Evolutionary conservation across 495 filamentous ascomycete genomes (phyloP), one percentile per base, ranked within the genome.

Genomic region (Chaetomidium leptoderma): DNA sequence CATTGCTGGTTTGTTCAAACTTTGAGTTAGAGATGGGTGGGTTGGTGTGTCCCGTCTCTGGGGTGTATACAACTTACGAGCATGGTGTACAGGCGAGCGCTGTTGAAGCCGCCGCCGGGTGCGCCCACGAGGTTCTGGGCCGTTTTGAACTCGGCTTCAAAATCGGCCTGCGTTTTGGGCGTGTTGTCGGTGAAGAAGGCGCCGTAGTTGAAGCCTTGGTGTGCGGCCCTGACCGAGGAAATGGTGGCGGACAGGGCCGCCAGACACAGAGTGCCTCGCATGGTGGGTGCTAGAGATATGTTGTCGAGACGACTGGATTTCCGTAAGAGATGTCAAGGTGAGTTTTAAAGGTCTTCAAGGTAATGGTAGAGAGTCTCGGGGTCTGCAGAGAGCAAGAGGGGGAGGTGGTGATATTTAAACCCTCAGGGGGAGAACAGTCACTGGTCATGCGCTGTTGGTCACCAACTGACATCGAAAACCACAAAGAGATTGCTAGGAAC

Each of bases 201-300:
- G 65, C 88, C 90, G 65, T 91, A 89, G 80, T 93, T 95, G 82
- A 95, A 95, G 60, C 91, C 91, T 62, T 86, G 78, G 63, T 70
- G 76, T 52, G 70, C 64, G 26, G 70, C 75, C 33, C 62, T 57
- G 55, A 61, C 67, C 43, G 65, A 50, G 14, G 70, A 61, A 51
- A 68, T 14, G 35, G 57, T 56, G 52, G 69, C 59, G 50, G 69
- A 68, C 36, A 76, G 46, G 42, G 66, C 69, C 37, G 70, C 67
- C 1, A 76, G 51, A 16, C 36, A 37, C 11, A 63, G 53, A 26
- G 60, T 14, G 27, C 46, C 27, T 10, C 62, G 62, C 75, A 78
- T 78, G 9, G 17, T 67, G 64, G n/a, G 33, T 0, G 21, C 1
- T 1, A 3, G 6, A 14, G 11, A 36, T 24, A 4, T 33, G 11